phyloP scores from a whole-genome alignment of 768 basidiomycete genomes.

The Lactarius vividus region DNA sequence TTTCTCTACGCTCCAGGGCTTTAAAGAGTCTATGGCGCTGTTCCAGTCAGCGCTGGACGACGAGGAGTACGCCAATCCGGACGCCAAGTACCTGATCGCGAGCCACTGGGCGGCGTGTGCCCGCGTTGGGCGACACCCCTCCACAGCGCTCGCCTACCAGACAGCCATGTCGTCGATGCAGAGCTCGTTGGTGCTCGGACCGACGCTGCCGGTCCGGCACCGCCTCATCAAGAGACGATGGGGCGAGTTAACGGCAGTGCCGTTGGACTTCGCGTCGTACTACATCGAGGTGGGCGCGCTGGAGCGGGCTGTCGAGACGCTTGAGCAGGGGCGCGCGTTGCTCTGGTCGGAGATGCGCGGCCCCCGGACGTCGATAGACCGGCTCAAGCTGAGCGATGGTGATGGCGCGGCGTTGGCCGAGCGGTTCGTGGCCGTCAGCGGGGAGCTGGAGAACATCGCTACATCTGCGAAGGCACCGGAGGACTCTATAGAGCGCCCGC shows the following conservation, averaged over 20 bases:
- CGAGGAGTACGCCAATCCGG: background rate
- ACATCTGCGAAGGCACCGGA: background rate
- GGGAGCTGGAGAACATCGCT: slow-evolving; percentile 4
- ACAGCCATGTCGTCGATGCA: slow-evolving; percentile 9
- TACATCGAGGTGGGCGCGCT: slow-evolving; percentile 8
- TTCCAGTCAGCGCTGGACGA: slow-evolving; percentile 4
- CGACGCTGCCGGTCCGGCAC: slow-evolving; percentile 11
- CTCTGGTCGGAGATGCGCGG: slow-evolving; percentile 26
- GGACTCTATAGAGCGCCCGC: background rate
- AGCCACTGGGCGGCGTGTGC: slow-evolving; percentile 8
- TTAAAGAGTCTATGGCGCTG: slow-evolving; percentile 11
- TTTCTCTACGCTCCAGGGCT: background rate
- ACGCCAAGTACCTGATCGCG: slow-evolving; percentile 5
- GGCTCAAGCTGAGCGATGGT: slow-evolving; percentile 3
- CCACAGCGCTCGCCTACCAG: background rate
- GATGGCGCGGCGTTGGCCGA: slow-evolving; percentile 9
- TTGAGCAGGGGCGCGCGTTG: slow-evolving; percentile 21
- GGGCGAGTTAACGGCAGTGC: background rate
- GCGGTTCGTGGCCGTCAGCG: background rate
- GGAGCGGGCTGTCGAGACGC: slow-evolving; percentile 12
- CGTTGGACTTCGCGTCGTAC: slow-evolving; percentile 3
- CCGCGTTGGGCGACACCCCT: background rate
- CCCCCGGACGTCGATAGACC: slow-evolving; percentile 20
- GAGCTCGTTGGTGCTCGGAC: background rate
- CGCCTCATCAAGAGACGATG: background rate